Evolutionary conservation across 2,329 filamentous ascomycete genomes (phyloP), one percentile per base, ranked within the genome.

Genomic region (Rachicladosporium sp.): DNA sequence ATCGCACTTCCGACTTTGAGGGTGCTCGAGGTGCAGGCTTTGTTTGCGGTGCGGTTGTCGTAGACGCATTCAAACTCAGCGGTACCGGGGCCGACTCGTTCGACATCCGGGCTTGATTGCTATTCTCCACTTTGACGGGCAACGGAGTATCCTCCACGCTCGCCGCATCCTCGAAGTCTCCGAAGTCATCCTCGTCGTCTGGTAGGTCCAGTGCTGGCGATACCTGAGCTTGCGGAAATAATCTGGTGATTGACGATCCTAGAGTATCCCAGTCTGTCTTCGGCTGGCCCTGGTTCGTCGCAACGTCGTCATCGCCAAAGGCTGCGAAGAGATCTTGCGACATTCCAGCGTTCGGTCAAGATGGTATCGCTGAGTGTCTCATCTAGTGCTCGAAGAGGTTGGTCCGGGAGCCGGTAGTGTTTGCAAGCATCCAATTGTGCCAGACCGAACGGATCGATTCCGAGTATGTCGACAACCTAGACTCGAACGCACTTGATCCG

Each of bases 261-360:
- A 10, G n/a, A 29, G 23, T 29, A 13, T 27, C 35, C 12, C 31
- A 12, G 6, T 10, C 31, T 55, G 52, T 32, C 49, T 40, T 11
- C 47, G 46, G 4, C 33, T 46, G 13, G 49, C 32, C 73, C 70
- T 29, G 30, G 12, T 43, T 38, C 37, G 29, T 32, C 10, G 32
- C 31, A 13, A 27, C 13, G 9, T 27, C 33, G 8, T 30, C 31
- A 29, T 41, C 27, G 15, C 51, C 66, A 51, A 74, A 74, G 43
- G 66, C 71, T 43, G 68, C 68, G 34, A 71, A 62, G 13, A 74
- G 59, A 49, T 74, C 71, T 41, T 67, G 65, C 37, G 70, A 73
- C 70, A 74, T 74, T 12, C 12, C 33, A 11, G 21, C 32, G 11
- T 12, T 12, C 23, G 6, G 11, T 29, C 36, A 13, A 31, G 12